These are phyloP conservation scores for Evansstolkia leycettana DNA, from an alignment of 495 filamentous ascomycete species.

Conservation along the genomic window DNA sequence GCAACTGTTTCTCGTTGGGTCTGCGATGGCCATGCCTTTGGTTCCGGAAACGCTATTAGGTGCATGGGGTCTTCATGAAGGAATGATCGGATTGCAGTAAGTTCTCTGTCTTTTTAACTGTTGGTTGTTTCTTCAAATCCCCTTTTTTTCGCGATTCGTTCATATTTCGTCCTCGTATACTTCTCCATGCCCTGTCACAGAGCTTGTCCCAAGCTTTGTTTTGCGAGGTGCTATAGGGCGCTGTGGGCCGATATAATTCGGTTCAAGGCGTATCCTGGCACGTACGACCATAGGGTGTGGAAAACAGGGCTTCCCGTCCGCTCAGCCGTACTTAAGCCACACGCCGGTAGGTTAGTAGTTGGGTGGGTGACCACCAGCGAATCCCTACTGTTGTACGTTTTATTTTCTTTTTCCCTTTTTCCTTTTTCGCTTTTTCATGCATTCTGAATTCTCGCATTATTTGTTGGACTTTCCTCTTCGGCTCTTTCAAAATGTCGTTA, in stretches of 20 bases:
- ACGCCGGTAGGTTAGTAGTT: constrained; percentile 28
- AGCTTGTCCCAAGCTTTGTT: too few species aligned
- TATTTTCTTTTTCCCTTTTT: constrained; percentile 6
- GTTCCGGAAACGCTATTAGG: constrained; percentile 31
- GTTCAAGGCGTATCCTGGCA: constrained; percentile 1
- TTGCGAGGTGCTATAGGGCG: neutral
- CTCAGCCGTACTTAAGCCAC: constrained; percentile 30
- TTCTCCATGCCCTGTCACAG: neutral
- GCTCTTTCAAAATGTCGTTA: too few species aligned
- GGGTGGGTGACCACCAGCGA: constrained; percentile 27
- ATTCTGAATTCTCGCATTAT: neutral
- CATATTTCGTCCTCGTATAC: neutral
- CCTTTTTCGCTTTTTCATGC: constrained; percentile 3
- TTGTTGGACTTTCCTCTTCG: too few species aligned
- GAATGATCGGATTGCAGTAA: constrained; percentile 61
- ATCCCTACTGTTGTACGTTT: constrained; percentile 28
- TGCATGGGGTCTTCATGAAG: constrained; percentile 37
- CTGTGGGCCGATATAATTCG: constrained; percentile 3
- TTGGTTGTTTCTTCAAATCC: constrained; percentile 3
- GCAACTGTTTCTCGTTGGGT: constrained; percentile 67
- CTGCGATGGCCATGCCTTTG: constrained; percentile 62
- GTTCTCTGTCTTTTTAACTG: constrained; percentile 23
- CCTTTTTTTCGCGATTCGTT: too few species aligned
- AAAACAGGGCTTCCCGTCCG: constrained; percentile 30
- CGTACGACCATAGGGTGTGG: constrained; percentile 29